Evolutionary conservation across 352 stramenopile genomes (phyloP).

Genomic region (Globisporangium middletonii): DNA sequence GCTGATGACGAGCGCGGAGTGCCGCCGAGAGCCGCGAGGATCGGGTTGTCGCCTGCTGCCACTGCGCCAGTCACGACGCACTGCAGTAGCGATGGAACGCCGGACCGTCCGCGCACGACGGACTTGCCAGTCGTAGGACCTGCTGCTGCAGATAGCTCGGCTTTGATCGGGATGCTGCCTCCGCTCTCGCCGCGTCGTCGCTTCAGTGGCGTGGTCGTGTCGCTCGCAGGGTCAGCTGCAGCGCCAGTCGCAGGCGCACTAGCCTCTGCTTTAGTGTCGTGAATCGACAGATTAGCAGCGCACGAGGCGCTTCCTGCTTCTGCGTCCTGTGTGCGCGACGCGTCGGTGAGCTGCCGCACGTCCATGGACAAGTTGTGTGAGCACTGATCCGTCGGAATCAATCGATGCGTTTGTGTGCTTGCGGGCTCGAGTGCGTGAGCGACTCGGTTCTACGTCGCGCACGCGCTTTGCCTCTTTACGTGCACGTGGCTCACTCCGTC

Average conservation of each 20-base stretch:
- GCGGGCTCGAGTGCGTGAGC: no score
- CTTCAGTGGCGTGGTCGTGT: conserved; percentile 42
- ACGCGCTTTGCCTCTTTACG: no score
- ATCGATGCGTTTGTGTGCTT: no score
- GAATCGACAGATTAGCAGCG: neutral
- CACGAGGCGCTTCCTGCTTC: no score
- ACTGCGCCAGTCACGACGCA: conserved; percentile 17
- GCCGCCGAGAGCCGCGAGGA: conserved; percentile 52
- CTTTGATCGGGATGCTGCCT: conserved; percentile 10
- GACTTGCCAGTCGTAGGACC: conserved; percentile 4
- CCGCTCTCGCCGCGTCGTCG: conserved; percentile 27
- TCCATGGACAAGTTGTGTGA: no score
- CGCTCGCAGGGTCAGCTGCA: conserved; percentile 2
- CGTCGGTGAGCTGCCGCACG: no score
- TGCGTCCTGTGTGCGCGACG: no score
- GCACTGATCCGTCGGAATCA: no score
- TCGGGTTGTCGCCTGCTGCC: conserved; percentile 41
- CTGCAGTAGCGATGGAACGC: conserved; percentile 18
- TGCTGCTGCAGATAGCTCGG: conserved; percentile 1
- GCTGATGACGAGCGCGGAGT: conserved; percentile 35
- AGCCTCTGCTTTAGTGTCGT: neutral
- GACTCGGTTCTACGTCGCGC: no score
- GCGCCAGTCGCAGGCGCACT: neutral
- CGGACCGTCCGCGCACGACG: conserved; percentile 8
- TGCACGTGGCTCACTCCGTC: no score